Evolutionary conservation across 306 rosid species (phyloP), one percentile per base, ranked within the genome.

Genomic region (Sicyos edulis): DNA sequence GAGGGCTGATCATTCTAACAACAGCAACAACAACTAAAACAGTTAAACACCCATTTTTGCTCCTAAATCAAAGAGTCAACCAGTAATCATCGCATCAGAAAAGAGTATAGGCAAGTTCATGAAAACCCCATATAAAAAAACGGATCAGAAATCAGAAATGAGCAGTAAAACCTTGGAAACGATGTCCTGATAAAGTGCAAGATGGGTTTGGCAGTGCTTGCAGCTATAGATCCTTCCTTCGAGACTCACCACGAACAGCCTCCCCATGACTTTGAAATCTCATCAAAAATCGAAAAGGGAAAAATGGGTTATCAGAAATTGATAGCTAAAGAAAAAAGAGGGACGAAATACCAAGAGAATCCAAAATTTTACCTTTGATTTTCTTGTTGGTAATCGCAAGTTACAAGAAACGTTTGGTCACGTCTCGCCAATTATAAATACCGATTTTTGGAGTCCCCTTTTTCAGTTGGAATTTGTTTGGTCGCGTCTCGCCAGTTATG

Each of bases 391-490:
- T 34, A 34, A 4, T 34, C 3, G 40, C 40, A 29, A 81, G 75
- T 67, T 75, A 82, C 80, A 82, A 85, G 87, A 86, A 92, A 85
- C 78, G 70, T 66, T 24, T 68, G 72, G 57, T 24, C 40, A 5
- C 40, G 40, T 34, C 40, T 34, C 40, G 40, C 40, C 17, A 68
- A 7, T 49, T 49, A 68, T 68, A 68, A 49, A 68, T 67, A 67
- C 54, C 56, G n/a, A n/a, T n/a, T n/a, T n/a, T n/a, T n/a, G n/a
- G n/a, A n/a, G n/a, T n/a, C n/a, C n/a, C n/a, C n/a, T n/a, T n/a
- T n/a, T n/a, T n/a, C n/a, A n/a, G n/a, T n/a, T n/a, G n/a, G n/a
- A n/a, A n/a, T n/a, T n/a, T n/a, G n/a, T n/a, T n/a, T n/a, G n/a
- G n/a, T n/a, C n/a, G n/a, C n/a, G n/a, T n/a, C n/a, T n/a, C n/a